phyloP scores from a whole-genome alignment of 495 filamentous ascomycete genomes.

The Paragyromitra xinjiangensis region DNA sequence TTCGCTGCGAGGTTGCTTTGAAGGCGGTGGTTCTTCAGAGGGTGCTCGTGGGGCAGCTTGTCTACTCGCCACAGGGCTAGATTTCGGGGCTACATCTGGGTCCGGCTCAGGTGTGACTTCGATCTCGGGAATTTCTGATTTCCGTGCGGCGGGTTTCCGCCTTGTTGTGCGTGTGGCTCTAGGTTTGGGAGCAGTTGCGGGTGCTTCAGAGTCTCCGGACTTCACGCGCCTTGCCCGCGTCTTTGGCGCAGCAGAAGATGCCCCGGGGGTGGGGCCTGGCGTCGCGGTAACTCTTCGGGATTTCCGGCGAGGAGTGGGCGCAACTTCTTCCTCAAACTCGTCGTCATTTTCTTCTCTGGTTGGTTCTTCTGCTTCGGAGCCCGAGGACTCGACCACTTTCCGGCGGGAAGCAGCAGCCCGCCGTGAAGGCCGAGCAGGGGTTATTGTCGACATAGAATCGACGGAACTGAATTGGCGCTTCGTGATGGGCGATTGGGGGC shows the following conservation, averaged over 20 bases:
- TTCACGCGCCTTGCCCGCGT: conserved; percentile 34
- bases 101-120: conserved; percentile 28
- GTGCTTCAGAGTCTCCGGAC: conserved; percentile 27
- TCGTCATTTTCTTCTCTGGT: conserved; percentile 67
- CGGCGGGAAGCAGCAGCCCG: conserved; percentile 75
- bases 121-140: conserved; percentile 10
- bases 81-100: background rate
- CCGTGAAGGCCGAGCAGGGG: conserved; percentile 71
- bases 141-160: conserved; percentile 19
- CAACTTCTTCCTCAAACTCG: conserved; percentile 57
- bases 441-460: conserved; percentile 64
- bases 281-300: conserved; percentile 33
- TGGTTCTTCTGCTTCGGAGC: conserved; percentile 71
- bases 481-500: conserved; percentile 30
- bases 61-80: background rate
- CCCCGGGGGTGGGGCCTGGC: conserved; percentile 8
- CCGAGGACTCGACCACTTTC: conserved; percentile 77
- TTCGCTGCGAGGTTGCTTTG: conserved; percentile 1
- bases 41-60: conserved; percentile 7
- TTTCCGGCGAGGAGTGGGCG: conserved; percentile 41
- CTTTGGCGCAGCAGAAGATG: conserved; percentile 10
- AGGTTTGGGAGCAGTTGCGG: conserved; percentile 21
- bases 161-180: conserved; percentile 5
- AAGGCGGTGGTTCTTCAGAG: conserved; percentile 14
- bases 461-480: conserved; percentile 39